Evolutionary conservation across 306 rosid species (phyloP).

Genomic region (Erythrophleum fordii): DNA sequence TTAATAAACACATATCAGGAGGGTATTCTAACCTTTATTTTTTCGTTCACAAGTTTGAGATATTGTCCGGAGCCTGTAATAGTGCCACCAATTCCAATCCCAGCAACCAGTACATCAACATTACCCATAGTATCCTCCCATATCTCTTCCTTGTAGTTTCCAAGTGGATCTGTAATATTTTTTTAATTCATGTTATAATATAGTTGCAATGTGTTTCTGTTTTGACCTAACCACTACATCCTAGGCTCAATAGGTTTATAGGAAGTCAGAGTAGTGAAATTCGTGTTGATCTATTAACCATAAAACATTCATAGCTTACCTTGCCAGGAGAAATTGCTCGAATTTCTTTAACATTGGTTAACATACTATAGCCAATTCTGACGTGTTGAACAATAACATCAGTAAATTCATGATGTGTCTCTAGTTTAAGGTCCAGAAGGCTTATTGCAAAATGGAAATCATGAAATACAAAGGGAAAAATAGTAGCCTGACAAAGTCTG

Average conservation of each 20-base stretch:
- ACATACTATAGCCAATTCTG: too few relatives aligned
- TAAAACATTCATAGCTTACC: conserved; percentile 46
- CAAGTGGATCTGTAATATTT: conserved; percentile 79
- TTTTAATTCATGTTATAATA: background rate
- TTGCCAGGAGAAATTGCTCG: conserved; percentile 76
- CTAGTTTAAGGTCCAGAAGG: conserved; percentile 1
- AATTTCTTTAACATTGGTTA: too few relatives aligned
- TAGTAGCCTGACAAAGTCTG: too few relatives aligned
- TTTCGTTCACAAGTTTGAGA: too few relatives aligned
- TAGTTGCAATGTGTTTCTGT: background rate
- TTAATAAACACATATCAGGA: too few relatives aligned
- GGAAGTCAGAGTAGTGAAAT: too few relatives aligned
- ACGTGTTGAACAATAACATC: conserved; percentile 36
- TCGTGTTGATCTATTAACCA: conserved; percentile 2
- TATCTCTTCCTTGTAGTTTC: conserved; percentile 94
- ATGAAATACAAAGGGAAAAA: too few relatives aligned
- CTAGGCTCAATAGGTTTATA: conserved; percentile 1
- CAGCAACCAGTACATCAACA: conserved; percentile 73
- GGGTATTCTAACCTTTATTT: too few relatives aligned
- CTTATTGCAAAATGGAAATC: too few relatives aligned
- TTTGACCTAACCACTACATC: conserved; percentile 27
- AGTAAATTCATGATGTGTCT: conserved; percentile 20
- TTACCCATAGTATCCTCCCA: conserved; percentile 96
- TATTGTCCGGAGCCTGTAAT: too few relatives aligned
- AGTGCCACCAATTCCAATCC: too few relatives aligned